A percentile compares a stretch with the other conserved stretches of the same genome.
These are phyloP conservation scores for Russula vinacea DNA, from an alignment of 768 basidiomycete genomes.

Conservation along the genomic window DNA sequence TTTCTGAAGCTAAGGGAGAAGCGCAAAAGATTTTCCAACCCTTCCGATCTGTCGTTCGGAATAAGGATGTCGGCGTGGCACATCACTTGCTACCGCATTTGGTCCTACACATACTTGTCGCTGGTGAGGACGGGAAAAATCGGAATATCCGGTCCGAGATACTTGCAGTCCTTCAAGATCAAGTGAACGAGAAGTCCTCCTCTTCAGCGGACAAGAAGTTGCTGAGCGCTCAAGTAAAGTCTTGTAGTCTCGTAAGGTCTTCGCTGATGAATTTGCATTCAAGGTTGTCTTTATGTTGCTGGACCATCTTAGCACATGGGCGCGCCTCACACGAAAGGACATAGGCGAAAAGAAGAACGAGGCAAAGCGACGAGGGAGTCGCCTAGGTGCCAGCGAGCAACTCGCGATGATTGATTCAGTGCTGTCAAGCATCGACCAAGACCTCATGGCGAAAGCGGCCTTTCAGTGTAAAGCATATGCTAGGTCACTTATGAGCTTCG, in stretches of 20 bases:
- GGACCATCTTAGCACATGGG: conserved; percentile 92
- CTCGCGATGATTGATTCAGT: conserved; percentile 75
- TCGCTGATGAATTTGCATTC: background rate
- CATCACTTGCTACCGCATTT: conserved; percentile 89
- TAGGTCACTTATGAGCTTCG: conserved; percentile 91
- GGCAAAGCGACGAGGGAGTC: conserved; percentile 48
- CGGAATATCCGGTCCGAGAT: conserved; percentile 72
- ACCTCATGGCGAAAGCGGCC: conserved; percentile 90
- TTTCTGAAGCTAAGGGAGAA: conserved; percentile 56
- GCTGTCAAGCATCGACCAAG: conserved; percentile 77
- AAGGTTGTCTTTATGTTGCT: conserved; percentile 92
- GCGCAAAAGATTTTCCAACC: conserved; percentile 72
- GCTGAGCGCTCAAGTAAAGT: conserved; percentile 85
- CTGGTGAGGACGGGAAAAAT: conserved; percentile 61
- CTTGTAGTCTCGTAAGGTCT: background rate
- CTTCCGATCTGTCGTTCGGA: conserved; percentile 73
- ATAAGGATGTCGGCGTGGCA: conserved; percentile 93
- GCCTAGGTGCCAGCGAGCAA: conserved; percentile 50
- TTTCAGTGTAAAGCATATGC: conserved; percentile 94
- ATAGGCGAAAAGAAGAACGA: conserved; percentile 46
- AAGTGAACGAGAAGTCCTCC: conserved; percentile 59
- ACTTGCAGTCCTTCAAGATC: conserved; percentile 78
- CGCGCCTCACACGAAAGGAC: conserved; percentile 71
- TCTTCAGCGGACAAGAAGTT: conserved; percentile 76
- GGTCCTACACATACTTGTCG: conserved; percentile 78